Evolutionary conservation across 352 stramenopile genomes (phyloP), one percentile per base, ranked within the genome.

Genomic region (Phytopythium mirpurense): DNA sequence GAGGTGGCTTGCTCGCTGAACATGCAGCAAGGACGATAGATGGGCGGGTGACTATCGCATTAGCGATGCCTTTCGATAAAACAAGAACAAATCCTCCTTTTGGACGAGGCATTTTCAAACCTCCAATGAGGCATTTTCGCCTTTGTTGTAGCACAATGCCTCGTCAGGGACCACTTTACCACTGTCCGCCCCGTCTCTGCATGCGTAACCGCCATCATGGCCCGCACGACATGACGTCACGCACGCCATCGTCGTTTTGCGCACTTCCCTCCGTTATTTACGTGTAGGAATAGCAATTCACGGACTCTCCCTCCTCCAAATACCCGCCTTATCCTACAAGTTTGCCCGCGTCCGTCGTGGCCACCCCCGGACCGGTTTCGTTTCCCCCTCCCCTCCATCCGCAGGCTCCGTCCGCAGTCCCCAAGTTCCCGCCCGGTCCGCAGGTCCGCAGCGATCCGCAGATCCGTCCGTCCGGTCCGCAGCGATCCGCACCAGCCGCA

Each of bases 201-300:
- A 35, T 26, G 24, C 26, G 9, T 16, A 18, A 37, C 27, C 19
- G 18, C 15, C 49, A 56, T 56, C 49, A 56, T 37, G 18, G 15
- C 36, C 49, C n/a, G 9, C 27, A 56, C 49, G 38, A 56, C 49
- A 47, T 56, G 49, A 56, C 49, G 49, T 56, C 49, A 56, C 49
- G 32, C 7, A 15, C 7, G 2, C 11, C 32, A 10, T 15, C 32
- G 5, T 32, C 29, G 29, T 12, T 12, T 35, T 34, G 2, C 37
- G 18, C 48, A n/a, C n/a, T n/a, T 26, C 8, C 14, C 8, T 9
- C 12, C 34, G 21, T 44, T 43, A 23, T 29, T 45, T 53, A 53
- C 34, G 35, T 6, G 14, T 43, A 2, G 0, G 12, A 44, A 53
- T 14, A 19, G 11, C n/a, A n/a, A n/a, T n/a, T n/a, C n/a, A n/a